Conservation (phyloP, 2,329 filamentous ascomycete genomes). For the Bipolaris gigantea region DNA sequence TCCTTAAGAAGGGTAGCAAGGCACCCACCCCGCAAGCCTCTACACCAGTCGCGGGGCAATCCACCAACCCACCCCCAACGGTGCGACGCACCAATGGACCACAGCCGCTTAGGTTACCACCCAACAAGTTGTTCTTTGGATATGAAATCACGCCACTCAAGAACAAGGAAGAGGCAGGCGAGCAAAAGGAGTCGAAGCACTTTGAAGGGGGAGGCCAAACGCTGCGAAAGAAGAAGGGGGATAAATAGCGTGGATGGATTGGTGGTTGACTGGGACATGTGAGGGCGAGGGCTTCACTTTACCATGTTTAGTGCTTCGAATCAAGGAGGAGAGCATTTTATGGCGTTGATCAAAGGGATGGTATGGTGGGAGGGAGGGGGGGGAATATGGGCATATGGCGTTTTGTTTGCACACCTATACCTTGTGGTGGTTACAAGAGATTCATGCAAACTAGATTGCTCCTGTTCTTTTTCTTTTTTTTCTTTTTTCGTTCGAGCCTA, state of each 20-base stretch:
- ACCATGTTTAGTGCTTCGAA: not conserved
- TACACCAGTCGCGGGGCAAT: constrained; percentile 65
- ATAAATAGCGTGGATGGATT: constrained; percentile 30
- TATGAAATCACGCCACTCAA: constrained; percentile 90
- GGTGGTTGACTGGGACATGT: too few relatives aligned
- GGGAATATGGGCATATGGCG: constrained; percentile 23
- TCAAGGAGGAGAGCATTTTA: constrained; percentile 19
- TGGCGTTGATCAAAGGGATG: constrained; percentile 24
- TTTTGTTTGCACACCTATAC: constrained; percentile 14
- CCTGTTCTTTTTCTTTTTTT: not conserved
- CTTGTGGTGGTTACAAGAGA: not conserved
- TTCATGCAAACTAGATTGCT: not conserved
- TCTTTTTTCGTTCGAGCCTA: not conserved
- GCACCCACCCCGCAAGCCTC: constrained; percentile 61
- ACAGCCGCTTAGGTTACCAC: constrained; percentile 78
- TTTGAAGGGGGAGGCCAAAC: constrained; percentile 87
- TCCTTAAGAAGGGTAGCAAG: constrained; percentile 84
- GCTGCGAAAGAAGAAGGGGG: constrained; percentile 71
- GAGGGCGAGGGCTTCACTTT: not conserved
- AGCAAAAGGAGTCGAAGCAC: constrained; percentile 63
- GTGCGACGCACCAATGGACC: constrained; percentile 70
- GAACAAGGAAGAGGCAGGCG: constrained; percentile 65
- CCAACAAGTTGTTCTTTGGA: constrained; percentile 94
- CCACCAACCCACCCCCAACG: constrained; percentile 46
- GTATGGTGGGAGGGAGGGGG: constrained; percentile 2